These are phyloP conservation scores for Nitzschia palea DNA, from an alignment of 108 stramenopile genomes.

Conservation along the genomic window DNA sequence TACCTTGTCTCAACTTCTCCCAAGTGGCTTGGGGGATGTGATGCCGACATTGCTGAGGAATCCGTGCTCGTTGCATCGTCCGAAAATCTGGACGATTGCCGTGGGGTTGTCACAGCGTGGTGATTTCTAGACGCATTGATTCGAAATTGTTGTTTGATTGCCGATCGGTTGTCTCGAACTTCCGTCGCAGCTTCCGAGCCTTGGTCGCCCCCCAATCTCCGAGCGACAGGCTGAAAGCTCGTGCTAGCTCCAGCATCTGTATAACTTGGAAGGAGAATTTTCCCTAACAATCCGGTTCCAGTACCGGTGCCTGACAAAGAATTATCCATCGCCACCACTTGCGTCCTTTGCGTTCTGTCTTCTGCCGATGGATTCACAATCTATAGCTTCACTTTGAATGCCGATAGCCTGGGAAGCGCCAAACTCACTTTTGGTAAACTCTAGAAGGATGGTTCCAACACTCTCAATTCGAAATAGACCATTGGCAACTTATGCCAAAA, in stretches of 20 bases:
- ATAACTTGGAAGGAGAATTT: constrained; percentile 36
- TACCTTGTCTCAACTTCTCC: neutral
- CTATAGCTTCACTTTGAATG: no score
- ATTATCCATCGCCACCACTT: no score
- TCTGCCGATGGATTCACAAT: no score
- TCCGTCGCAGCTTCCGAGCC: constrained; percentile 39
- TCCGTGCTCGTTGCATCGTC: neutral
- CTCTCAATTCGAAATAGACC: no score
- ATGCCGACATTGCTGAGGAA: neutral
- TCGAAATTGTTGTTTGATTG: constrained; percentile 6
- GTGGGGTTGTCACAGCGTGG: neutral
- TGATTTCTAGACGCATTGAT: neutral
- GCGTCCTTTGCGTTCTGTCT: no score
- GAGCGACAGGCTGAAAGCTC: constrained; percentile 17
- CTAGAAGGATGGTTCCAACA: no score
- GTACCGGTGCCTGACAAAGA: neutral
- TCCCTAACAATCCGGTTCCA: constrained; percentile 18
- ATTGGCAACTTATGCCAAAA: no score
- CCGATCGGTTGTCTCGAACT: constrained; percentile 40
- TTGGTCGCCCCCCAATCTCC: neutral
- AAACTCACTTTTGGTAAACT: no score
- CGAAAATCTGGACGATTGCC: neutral
- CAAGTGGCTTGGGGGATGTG: neutral
- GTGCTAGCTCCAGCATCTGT: constrained; percentile 44
- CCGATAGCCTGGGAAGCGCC: no score